A percentile compares a stretch with the other conserved stretches of the same genome.
These are phyloP conservation scores for Houttuynia cordata DNA, from an alignment of 164 flowering plant species.

Conservation along the genomic window DNA sequence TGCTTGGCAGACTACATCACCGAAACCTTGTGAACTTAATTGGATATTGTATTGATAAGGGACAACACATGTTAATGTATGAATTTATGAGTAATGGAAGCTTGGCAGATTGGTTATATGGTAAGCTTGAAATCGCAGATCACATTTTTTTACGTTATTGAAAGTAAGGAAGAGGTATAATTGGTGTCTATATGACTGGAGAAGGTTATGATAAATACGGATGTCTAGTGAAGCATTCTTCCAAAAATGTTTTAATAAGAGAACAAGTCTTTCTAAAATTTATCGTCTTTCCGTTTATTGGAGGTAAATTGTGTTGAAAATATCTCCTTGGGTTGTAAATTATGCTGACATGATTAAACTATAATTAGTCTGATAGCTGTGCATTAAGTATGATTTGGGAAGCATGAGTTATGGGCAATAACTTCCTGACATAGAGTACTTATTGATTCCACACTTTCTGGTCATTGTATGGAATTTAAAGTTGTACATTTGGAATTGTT, in stretches of 20 bases:
- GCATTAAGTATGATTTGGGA: background rate
- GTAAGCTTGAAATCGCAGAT: conserved; percentile 26
- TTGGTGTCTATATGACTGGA: background rate
- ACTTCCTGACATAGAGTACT: background rate
- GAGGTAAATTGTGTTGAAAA: too few relatives aligned
- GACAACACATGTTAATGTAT: conserved; percentile 71
- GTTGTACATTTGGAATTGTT: too few relatives aligned
- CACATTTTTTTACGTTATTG: background rate
- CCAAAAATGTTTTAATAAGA: background rate
- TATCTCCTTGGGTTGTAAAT: too few relatives aligned
- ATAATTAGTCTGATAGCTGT: too few relatives aligned
- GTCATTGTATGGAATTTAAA: background rate
- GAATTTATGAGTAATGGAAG: conserved; percentile 96
- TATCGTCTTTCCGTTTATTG: too few relatives aligned
- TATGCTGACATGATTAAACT: too few relatives aligned
- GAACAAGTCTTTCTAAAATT: too few relatives aligned
- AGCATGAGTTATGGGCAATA: background rate
- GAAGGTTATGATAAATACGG: background rate
- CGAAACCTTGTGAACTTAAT: conserved; percentile 93
- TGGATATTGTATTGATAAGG: conserved; percentile 95
- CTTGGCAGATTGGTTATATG: conserved; percentile 56
- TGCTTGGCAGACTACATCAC: conserved; percentile 89
- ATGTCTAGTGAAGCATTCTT: background rate
- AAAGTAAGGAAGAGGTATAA: background rate
- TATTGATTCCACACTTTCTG: background rate